phyloP scores from a whole-genome alignment of 306 rosid genomes.

The Nissolia schottii region DNA sequence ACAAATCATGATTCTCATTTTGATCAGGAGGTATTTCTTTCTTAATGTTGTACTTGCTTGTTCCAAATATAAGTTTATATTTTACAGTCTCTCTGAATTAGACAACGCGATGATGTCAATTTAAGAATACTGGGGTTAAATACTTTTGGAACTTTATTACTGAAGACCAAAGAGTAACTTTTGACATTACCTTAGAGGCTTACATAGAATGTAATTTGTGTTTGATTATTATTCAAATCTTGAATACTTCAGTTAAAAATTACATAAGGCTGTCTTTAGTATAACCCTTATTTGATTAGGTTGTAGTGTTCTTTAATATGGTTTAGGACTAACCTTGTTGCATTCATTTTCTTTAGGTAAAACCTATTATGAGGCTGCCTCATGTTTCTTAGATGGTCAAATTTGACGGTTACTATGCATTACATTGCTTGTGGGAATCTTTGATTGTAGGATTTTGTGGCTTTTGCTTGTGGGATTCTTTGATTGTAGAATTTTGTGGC shows the following conservation, averaged over 20 bases:
- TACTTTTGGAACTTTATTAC: slow-evolving; percentile 2
- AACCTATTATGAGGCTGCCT: not conserved
- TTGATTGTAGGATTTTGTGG: not conserved
- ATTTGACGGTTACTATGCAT: not conserved
- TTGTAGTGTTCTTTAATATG: not conserved
- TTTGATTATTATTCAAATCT: not conserved
- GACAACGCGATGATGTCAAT: slow-evolving; percentile 10
- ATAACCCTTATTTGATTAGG: not conserved
- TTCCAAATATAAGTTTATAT: slow-evolving; percentile 7
- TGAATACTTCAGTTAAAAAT: slow-evolving; percentile 12
- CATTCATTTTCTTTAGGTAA: not conserved
- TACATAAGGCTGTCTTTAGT: not conserved
- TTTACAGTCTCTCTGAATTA: not conserved
- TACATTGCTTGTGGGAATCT: not conserved
- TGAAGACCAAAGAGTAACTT: slow-evolving; percentile 11
- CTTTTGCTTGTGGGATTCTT: not conserved
- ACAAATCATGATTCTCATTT: slow-evolving; percentile 56
- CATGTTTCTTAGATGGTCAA: not conserved
- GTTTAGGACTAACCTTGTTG: slow-evolving; percentile 12
- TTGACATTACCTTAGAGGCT: slow-evolving; percentile 11
- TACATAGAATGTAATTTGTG: not conserved
- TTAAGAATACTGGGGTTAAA: not conserved
- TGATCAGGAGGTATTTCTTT: slow-evolving; percentile 58
- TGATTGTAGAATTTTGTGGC: not conserved
- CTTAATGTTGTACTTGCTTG: slow-evolving; percentile 13